Base-by-base conservation (phyloP, 2,329 filamentous ascomycete genomes). In the Ophiosphaerella herpotricha region DNA sequence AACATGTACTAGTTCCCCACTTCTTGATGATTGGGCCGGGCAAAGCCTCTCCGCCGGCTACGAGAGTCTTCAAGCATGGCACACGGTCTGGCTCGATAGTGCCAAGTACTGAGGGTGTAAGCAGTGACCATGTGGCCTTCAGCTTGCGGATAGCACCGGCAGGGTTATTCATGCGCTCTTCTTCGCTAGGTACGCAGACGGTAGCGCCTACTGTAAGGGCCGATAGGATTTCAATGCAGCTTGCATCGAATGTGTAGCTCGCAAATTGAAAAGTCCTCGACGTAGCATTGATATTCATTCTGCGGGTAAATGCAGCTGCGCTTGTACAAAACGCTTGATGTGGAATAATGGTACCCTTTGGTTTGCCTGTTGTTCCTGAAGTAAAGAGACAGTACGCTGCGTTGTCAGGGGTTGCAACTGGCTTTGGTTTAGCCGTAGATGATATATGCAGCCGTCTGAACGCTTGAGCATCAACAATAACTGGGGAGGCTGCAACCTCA, bases 381-480 rank as follows among this genome's bases (percentile, higher is more conserved):
- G 80, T 82, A 56, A 87, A 84, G 7, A 89, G 78, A 13, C 85
- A 77, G 59, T 85, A 88, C 0, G 85, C 84, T 4, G 79, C 76
- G 38, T 81, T 47, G 74, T 76, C 3, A 74, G 75, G 5, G 64
- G 67, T 23, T 67, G 62, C 64, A 66, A 66, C 29, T 71, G 64
- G 14, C 71, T 74, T 46, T 55, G 71, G 52, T 74, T 72, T 35
- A 70, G 68, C 50, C 71, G 77, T 61, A 69, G 61, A 16, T 55
- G 45, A 64, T 48, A 48, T 43, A 54, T 37, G 74, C 29, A 56
- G 68, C 66, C 50, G 58, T 35, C 46, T 63, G 79, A 74, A 2
- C 75, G 73, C 52, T 74, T 75, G 23, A 71, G 72, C 37, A 75
- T 77, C 42, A 74, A 70, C 23, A 16, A 66, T 55, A 7, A 66